Percentiles rank a stretch among this genome's conserved stretches.
These are phyloP conservation scores for Knoxia roxburghii DNA, from an alignment of 257 asterid genomes.

Conservation along the genomic window DNA sequence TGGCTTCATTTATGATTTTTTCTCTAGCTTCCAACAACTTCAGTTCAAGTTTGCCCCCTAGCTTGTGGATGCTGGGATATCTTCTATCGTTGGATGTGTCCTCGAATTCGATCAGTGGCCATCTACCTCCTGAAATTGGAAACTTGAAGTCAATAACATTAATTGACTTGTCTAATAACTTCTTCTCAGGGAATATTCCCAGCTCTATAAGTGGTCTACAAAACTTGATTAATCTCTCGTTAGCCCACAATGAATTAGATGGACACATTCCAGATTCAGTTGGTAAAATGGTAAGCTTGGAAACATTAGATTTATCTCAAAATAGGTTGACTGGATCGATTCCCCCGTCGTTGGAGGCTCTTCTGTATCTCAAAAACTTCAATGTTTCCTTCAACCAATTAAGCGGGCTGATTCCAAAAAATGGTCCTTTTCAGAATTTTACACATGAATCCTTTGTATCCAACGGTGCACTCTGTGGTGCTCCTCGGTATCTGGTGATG, in stretches of 20 bases:
- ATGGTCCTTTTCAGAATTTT: background rate
- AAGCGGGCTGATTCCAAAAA: background rate
- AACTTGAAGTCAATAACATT: background rate
- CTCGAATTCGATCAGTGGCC: background rate
- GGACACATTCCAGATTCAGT: constrained; percentile 10
- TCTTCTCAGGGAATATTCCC: constrained; percentile 6
- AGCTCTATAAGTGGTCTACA: background rate
- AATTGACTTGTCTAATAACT: constrained; percentile 1
- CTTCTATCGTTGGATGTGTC: background rate
- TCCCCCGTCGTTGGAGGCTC: constrained; percentile 3
- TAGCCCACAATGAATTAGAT: constrained; percentile 5
- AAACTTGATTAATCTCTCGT: background rate
- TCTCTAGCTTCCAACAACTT: no score
- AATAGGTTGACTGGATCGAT: constrained; percentile 1
- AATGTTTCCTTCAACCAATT: constrained; percentile 7
- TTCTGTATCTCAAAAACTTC: background rate
- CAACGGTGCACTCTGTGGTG: constrained; percentile 1
- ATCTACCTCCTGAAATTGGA: constrained; percentile 10
- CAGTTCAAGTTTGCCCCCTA: constrained; percentile 2
- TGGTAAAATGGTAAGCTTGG: constrained; percentile 8
- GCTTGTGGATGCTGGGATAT: background rate
- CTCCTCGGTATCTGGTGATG: background rate
- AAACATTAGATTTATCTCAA: constrained; percentile 4
- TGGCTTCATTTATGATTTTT: no score
- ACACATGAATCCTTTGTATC: background rate